phyloP scores from a whole-genome alignment of 2,329 filamentous ascomycete species.

The Bipolaris cookei region DNA sequence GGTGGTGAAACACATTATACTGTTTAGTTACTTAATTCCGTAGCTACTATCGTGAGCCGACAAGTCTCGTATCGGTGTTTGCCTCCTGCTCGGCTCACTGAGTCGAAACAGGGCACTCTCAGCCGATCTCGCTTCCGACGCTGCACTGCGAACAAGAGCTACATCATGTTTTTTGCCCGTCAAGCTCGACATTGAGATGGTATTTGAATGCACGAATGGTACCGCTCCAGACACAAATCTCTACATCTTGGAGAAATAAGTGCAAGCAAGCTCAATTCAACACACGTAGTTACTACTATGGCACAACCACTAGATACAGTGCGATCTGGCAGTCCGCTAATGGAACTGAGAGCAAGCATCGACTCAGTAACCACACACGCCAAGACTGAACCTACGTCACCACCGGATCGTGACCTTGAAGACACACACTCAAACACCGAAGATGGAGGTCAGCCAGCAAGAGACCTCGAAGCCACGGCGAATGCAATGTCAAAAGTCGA shows the following conservation, averaged over 20 bases:
- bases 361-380: not conserved
- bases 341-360: not conserved
- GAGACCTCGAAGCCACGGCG: not conserved
- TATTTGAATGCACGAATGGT: not conserved
- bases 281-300: not conserved
- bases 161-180: not conserved
- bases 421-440: not conserved
- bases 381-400: not conserved
- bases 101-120: not conserved
- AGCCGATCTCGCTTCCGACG: not conserved
- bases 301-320: not conserved
- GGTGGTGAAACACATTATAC: too few relatives aligned
- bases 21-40: not conserved
- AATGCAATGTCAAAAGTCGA: not conserved
- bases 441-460: not conserved
- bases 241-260: not conserved
- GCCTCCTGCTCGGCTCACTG: not conserved
- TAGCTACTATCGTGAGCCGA: not conserved
- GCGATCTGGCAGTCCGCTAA: not conserved
- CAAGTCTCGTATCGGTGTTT: not conserved
- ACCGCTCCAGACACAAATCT: too few relatives aligned
- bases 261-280: not conserved
- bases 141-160: not conserved
- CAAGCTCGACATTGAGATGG: not conserved
- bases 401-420: not conserved